Conservation (phyloP, 306 rosid genomes). For the Vigna nakashimae region DNA sequence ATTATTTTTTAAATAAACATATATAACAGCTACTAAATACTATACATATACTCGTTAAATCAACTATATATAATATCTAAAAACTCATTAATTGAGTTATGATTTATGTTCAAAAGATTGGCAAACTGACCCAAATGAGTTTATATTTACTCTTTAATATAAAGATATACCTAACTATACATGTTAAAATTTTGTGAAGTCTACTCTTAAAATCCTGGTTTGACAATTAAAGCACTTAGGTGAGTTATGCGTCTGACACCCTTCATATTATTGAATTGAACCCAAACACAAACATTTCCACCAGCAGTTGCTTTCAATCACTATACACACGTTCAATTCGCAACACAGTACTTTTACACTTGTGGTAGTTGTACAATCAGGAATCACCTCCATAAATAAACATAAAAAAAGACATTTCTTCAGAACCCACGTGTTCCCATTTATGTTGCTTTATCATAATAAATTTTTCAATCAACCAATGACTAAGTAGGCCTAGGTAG, state of each 20-base stretch:
- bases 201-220: not conserved
- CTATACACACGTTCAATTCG: conserved; percentile 36
- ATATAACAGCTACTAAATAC: too few relatives aligned
- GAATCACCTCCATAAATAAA: not conserved
- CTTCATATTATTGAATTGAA: conserved; percentile 9
- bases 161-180: not conserved
- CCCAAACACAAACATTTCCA: conserved; percentile 24
- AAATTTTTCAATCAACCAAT: not conserved
- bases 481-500: conserved; percentile 36
- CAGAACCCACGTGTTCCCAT: conserved; percentile 30
- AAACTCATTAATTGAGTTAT: too few relatives aligned
- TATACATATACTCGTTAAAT: too few relatives aligned
- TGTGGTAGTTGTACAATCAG: conserved; percentile 24
- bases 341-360: not conserved
- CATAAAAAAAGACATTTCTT: conserved; percentile 26
- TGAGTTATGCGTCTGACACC: not conserved
- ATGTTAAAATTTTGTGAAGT: not conserved
- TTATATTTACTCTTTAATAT: too few relatives aligned
- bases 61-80: too few relatives aligned
- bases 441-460: conserved; percentile 20
- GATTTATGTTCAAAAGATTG: too few relatives aligned
- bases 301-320: conserved; percentile 38
- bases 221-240: not conserved
- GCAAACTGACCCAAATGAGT: too few relatives aligned
- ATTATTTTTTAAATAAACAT: too few relatives aligned